These are phyloP conservation scores for Hydnomerulius pinastri DNA, from an alignment of 768 basidiomycete species.

Conservation along the genomic window DNA sequence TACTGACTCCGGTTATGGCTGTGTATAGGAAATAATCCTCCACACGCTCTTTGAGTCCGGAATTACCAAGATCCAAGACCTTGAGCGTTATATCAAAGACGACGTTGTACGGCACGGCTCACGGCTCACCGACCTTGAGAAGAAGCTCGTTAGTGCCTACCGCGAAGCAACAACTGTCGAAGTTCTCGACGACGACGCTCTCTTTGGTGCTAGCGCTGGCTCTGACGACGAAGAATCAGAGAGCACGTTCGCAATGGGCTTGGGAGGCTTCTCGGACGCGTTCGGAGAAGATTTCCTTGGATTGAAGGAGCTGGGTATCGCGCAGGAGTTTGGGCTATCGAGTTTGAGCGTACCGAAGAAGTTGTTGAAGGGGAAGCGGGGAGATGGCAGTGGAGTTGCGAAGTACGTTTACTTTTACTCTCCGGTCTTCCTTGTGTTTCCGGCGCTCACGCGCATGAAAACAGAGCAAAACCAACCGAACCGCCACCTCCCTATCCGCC, in stretches of 20 bases:
- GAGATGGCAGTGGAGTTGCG: constrained; percentile 39
- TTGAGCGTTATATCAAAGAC: constrained; percentile 87
- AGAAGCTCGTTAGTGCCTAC: constrained; percentile 84
- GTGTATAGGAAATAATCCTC: constrained; percentile 83
- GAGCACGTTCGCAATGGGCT: constrained; percentile 70
- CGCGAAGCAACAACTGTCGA: constrained; percentile 62
- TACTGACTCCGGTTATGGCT: constrained; percentile 6
- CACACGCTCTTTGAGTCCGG: constrained; percentile 93
- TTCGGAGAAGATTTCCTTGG: constrained; percentile 95
- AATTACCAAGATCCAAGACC: constrained; percentile 69
- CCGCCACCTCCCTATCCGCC: constrained; percentile 84
- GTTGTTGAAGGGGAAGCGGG: constrained; percentile 67
- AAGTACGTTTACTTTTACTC: constrained; percentile 45
- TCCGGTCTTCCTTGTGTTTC: neutral
- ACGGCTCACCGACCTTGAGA: constrained; percentile 76
- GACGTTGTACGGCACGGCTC: constrained; percentile 83
- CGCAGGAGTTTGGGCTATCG: constrained; percentile 78
- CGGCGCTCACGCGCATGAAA: neutral
- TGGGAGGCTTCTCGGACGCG: constrained; percentile 76
- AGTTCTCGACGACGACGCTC: constrained; percentile 49
- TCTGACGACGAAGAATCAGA: constrained; percentile 67
- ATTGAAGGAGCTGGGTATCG: constrained; percentile 84
- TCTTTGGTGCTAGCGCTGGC: constrained; percentile 41
- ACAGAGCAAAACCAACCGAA: constrained; percentile 65
- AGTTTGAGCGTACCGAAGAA: constrained; percentile 77